These are phyloP conservation scores for Sugiyamaella grinbergsii DNA, from an alignment of 1,139 yeast genomes.

Conservation along the genomic window DNA sequence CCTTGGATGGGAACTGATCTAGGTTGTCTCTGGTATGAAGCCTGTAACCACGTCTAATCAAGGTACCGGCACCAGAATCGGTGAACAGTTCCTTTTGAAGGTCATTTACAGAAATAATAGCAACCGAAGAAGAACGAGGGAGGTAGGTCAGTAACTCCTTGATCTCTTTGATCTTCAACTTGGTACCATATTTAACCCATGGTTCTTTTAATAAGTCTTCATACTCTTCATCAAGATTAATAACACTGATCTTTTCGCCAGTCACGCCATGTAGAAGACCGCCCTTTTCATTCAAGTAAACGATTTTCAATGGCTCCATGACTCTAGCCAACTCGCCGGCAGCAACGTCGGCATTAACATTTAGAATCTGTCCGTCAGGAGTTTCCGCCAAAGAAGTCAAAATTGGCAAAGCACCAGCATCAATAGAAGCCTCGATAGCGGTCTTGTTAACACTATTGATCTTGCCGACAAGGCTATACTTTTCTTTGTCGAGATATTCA, in stretches of 20 bases:
- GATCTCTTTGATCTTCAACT: conserved; percentile 92
- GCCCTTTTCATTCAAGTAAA: conserved; percentile 94
- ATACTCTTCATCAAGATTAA: conserved; percentile 94
- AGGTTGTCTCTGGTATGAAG: conserved; percentile 67
- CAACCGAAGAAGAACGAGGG: conserved; percentile 97
- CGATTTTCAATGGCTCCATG: conserved; percentile 94
- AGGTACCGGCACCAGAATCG: conserved; percentile 98
- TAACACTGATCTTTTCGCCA: conserved; percentile 84
- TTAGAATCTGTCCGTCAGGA: conserved; percentile 90
- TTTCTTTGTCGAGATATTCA: conserved; percentile 84
- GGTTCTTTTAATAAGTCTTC: conserved; percentile 87
- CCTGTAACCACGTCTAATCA: conserved; percentile 96
- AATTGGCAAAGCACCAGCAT: conserved; percentile 95
- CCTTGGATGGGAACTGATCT: conserved; percentile 69
- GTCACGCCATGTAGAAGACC: conserved; percentile 93
- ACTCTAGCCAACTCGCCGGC: conserved; percentile 98
- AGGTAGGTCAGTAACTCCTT: conserved; percentile 89
- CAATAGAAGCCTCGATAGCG: conserved; percentile 91
- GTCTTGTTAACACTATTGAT: conserved; percentile 83
- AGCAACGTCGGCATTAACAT: conserved; percentile 98
- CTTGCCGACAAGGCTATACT: conserved; percentile 90
- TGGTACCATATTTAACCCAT: conserved; percentile 99
- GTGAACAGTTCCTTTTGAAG: conserved; percentile 96
- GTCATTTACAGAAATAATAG: conserved; percentile 92
- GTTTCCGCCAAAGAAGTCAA: conserved; percentile 96